These are phyloP conservation scores for Annulohypoxylon stygium DNA, from an alignment of 495 filamentous ascomycete species.

Conservation along the genomic window DNA sequence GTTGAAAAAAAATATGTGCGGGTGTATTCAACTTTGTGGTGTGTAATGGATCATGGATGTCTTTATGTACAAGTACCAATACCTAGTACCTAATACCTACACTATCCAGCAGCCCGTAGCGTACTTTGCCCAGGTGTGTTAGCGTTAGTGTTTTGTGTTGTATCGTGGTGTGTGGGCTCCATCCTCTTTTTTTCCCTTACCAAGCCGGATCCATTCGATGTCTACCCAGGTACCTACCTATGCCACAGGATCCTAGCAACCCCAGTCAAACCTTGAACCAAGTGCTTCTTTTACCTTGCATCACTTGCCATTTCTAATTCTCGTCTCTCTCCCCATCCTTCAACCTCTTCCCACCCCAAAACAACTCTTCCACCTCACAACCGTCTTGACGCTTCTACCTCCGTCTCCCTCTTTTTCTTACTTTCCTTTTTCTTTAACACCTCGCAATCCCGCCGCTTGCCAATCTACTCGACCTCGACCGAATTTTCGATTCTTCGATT, in stretches of 20 bases:
- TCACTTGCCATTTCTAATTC: slow-evolving; percentile 44
- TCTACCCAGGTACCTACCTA: background rate
- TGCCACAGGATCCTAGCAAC: background rate
- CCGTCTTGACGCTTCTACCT: slow-evolving; percentile 43
- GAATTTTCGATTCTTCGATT: slow-evolving; percentile 34
- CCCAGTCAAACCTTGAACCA: no score
- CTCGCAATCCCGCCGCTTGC: slow-evolving; percentile 43
- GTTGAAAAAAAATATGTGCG: background rate
- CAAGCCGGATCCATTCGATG: slow-evolving; percentile 39
- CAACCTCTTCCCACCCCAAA: slow-evolving; percentile 47
- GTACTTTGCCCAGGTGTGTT: background rate
- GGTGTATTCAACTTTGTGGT: background rate
- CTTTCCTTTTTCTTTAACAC: slow-evolving; percentile 42
- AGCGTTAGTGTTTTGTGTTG: slow-evolving; percentile 1
- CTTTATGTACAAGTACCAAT: no score
- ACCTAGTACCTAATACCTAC: no score
- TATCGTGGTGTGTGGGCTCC: slow-evolving; percentile 40
- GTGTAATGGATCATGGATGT: background rate
- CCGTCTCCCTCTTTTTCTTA: slow-evolving; percentile 45
- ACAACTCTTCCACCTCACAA: slow-evolving; percentile 37
- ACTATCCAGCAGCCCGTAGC: background rate
- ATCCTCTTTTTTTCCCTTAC: slow-evolving; percentile 28
- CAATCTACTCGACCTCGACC: slow-evolving; percentile 40
- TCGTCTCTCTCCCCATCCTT: slow-evolving; percentile 45
- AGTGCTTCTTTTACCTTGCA: slow-evolving; percentile 14